phyloP scores from a whole-genome alignment of 2,329 filamentous ascomycete species.

The Cladosporium sp. region DNA sequence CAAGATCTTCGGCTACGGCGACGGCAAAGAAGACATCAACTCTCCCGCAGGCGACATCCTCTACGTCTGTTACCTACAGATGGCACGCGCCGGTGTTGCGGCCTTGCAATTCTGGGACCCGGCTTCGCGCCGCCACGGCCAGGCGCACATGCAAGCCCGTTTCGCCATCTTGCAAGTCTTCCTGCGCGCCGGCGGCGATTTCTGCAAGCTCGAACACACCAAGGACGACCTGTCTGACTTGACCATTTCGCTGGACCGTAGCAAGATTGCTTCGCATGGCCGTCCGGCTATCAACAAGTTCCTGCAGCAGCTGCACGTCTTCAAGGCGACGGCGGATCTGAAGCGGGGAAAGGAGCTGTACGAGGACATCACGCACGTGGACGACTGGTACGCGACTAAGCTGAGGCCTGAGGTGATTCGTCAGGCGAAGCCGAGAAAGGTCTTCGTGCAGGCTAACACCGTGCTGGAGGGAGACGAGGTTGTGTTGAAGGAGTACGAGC shows the following conservation, averaged over 20 bases:
- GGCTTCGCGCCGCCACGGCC: constrained; percentile 52
- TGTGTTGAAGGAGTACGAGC: constrained; percentile 78
- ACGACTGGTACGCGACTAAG: constrained; percentile 78
- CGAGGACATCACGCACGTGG: constrained; percentile 76
- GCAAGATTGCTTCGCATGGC: constrained; percentile 79
- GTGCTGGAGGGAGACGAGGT: constrained; percentile 64
- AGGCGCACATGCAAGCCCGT: constrained; percentile 77
- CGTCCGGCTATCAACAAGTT: constrained; percentile 80
- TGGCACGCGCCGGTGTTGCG: constrained; percentile 87
- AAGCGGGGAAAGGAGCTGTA: constrained; percentile 75
- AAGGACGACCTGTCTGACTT: constrained; percentile 68
- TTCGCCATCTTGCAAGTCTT: constrained; percentile 85
- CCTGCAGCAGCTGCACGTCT: constrained; percentile 86
- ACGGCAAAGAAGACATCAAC: constrained; percentile 68
- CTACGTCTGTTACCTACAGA: constrained; percentile 82
- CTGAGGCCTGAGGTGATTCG: constrained; percentile 70
- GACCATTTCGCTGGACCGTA: constrained; percentile 76
- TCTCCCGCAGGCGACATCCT: constrained; percentile 80
- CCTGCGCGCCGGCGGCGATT: constrained; percentile 78
- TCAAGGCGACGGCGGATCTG: constrained; percentile 85
- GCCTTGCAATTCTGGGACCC: constrained; percentile 95
- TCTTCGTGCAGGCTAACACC: constrained; percentile 94
- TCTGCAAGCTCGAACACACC: constrained; percentile 76
- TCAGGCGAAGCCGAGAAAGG: constrained; percentile 79
- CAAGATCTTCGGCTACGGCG: constrained; percentile 85